phyloP scores from a whole-genome alignment of 257 asterid species.

The Solanum stenotomum region DNA sequence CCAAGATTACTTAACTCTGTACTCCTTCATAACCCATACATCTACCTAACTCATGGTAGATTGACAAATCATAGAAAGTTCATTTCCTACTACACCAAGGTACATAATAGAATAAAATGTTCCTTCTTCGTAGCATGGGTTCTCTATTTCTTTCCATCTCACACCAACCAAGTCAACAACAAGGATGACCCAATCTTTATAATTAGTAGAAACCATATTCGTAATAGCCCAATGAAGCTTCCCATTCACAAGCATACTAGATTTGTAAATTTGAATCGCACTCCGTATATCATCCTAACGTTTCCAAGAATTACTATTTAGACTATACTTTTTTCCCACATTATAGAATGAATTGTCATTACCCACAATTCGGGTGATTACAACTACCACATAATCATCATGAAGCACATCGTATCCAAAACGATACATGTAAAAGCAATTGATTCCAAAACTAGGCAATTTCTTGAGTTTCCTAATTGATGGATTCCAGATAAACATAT shows the following conservation, averaged over 20 bases:
- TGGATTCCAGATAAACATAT: background rate
- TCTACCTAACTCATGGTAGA: conserved; percentile 7
- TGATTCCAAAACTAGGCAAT: background rate
- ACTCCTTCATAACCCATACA: background rate
- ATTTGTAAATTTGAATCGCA: too few relatives aligned
- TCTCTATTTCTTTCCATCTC: conserved; percentile 4
- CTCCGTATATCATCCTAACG: background rate
- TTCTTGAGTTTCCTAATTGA: background rate
- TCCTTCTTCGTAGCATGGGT: conserved; percentile 19
- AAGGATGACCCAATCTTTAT: background rate
- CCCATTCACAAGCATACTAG: background rate
- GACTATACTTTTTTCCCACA: background rate
- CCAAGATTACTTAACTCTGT: too few relatives aligned
- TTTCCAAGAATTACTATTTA: background rate
- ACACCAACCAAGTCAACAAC: background rate
- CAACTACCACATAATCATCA: background rate
- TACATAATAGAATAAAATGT: conserved; percentile 1
- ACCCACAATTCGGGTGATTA: background rate
- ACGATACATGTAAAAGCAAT: background rate
- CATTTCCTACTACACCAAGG: conserved; percentile 18
- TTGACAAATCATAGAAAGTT: conserved; percentile 24
- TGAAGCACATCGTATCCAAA: background rate
- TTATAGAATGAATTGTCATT: background rate
- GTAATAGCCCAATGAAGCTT: background rate
- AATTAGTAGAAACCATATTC: background rate